Base-by-base conservation (phyloP, 1,139 yeast species). In the Zhuliangozyma parablackwelliae region DNA sequence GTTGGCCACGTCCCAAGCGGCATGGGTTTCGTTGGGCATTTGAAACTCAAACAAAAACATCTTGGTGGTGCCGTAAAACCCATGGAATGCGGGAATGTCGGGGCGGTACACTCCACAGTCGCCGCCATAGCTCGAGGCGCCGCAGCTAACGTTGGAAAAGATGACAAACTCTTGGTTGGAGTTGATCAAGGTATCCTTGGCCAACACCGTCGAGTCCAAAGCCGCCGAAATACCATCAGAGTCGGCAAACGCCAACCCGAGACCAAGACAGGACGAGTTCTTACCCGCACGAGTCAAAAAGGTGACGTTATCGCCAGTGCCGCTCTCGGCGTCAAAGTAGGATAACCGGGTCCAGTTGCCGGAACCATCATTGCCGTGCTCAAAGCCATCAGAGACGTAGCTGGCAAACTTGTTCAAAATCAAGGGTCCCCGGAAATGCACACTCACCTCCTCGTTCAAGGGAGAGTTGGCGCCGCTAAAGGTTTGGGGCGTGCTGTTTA, bases 401-500 rank as follows among this genome's bases (percentile, higher is more conserved):
- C 57, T 65, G 49, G 89, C 97, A 56, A 92, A 88, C 63, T 86
- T 85, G 53, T 72, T 65, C 56, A 90, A 75, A 42, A 76, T 71
- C 48, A 92, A 61, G 26, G 97, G 98, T 40, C 97, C 98, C 65
- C 97, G 80, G 72, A 90, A 87, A 62, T 90, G 97, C 40, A 92
- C 86, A 12, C 96, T 82, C 36, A 90, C 68, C 59, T 88, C 96
- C 64, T 88, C 95, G 62, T 88, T 80, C 43, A 90, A 67, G 26
- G 97, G 97, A 34, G 96, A 68, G 55, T 87, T 68, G 23, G 78
- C 44, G 34, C 97, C 97, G 11, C 84, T 73, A 64, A 88, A 85
- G 8, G 75, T 46, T 13, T 64, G 63, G 11, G 76, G 51, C 16
- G 63, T 52, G 37, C 75, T 72, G 12, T 79, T 57, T 59, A 95